These are phyloP conservation scores for Chrysanthemum lavandulifolium DNA, from an alignment of 129 eudicot species.

Conservation along the genomic window DNA sequence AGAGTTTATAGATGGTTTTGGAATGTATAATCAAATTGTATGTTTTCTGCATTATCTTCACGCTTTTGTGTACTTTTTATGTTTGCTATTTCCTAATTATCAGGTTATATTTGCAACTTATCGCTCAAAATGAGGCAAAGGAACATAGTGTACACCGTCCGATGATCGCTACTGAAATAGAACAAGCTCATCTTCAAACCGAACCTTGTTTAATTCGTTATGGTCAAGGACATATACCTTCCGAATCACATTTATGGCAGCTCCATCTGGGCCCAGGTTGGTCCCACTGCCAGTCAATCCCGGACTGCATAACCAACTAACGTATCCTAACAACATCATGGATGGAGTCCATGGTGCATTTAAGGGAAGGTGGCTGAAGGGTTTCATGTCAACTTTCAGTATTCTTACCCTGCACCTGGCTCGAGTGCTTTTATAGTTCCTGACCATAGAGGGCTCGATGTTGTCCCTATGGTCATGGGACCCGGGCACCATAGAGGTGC, in stretches of 20 bases:
- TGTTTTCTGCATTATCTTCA: neutral
- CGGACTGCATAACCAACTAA: slow-evolving; percentile 45
- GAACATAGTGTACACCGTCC: slow-evolving; percentile 57
- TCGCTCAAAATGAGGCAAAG: slow-evolving; percentile 63
- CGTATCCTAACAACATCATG: slow-evolving; percentile 41
- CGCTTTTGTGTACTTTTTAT: neutral
- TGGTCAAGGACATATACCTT: slow-evolving; percentile 28
- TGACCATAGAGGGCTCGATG: slow-evolving; percentile 41
- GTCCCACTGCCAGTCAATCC: slow-evolving; percentile 48
- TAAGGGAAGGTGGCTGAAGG: slow-evolving; percentile 71
- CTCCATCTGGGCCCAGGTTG: slow-evolving; percentile 52
- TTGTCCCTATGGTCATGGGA: slow-evolving; percentile 42
- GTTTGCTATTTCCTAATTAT: slow-evolving; percentile 2
- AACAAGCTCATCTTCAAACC: slow-evolving; percentile 52
- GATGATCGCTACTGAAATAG: slow-evolving; percentile 50
- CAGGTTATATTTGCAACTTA: slow-evolving; percentile 40
- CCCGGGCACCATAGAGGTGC: slow-evolving; percentile 41
- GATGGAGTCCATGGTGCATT: slow-evolving; percentile 46
- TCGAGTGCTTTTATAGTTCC: slow-evolving; percentile 54
- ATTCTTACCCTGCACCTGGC: slow-evolving; percentile 46
- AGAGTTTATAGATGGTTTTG: neutral
- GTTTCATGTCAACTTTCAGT: slow-evolving; percentile 38
- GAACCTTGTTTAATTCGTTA: slow-evolving; percentile 52
- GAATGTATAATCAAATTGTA: neutral
- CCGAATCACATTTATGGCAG: slow-evolving; percentile 30